Percentiles rank a stretch among this genome's conserved stretches.
Conservation (phyloP, 148 eudicot species). For the Silene latifolia region DNA sequence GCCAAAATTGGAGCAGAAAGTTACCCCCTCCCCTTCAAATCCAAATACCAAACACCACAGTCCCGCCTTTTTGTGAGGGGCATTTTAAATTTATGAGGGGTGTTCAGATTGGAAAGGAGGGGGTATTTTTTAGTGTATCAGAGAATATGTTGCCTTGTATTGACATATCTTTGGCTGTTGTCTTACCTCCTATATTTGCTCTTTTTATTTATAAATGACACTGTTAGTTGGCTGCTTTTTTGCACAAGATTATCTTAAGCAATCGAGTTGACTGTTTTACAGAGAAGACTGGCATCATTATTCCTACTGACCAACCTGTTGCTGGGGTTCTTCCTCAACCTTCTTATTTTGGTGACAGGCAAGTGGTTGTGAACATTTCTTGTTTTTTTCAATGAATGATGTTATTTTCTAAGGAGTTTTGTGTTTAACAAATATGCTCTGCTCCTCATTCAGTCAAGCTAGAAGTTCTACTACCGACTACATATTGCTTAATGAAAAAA, state of each 20-base stretch:
- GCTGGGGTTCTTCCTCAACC: constrained; percentile 76
- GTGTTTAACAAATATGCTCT: neutral
- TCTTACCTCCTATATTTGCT: neutral
- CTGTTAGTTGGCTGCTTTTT: neutral
- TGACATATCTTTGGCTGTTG: neutral
- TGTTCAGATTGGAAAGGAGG: too few species aligned
- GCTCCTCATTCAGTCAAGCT: constrained; percentile 2
- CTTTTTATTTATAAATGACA: neutral
- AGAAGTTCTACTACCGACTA: neutral
- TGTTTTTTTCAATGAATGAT: neutral
- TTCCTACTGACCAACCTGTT: constrained; percentile 43
- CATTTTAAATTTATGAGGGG: too few species aligned
- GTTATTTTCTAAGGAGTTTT: neutral
- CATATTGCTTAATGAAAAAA: neutral
- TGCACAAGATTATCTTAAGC: neutral
- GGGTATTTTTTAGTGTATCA: neutral
- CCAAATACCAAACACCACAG: too few species aligned
- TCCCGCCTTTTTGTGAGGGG: too few species aligned
- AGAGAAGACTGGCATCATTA: constrained; percentile 47
- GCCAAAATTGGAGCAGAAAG: neutral
- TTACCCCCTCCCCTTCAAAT: neutral
- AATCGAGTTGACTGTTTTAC: constrained; percentile 21
- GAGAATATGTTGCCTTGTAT: neutral
- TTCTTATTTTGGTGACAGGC: constrained; percentile 60
- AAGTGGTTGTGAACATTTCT: constrained; percentile 24